Base-by-base conservation (phyloP, 108 stramenopile species). In the Skeletonema costatum region DNA sequence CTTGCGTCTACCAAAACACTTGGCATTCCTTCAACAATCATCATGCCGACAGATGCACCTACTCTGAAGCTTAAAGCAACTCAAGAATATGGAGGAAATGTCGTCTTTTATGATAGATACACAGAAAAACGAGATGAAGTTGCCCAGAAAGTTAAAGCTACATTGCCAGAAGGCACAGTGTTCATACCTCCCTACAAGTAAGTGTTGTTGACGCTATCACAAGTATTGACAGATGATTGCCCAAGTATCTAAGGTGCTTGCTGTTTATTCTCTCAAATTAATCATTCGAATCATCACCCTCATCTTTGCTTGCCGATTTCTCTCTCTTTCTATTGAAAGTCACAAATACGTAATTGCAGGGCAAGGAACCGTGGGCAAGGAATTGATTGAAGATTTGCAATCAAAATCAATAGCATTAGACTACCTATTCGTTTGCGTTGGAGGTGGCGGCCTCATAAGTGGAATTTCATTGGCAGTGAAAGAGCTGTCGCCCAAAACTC, bases 361-460 rank as follows among this genome's bases (percentile, higher is more conserved):
- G 9, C 82, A 83, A 58, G 82, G 82, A 12, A 83, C 82, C 0
- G 72, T 61, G 9, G 82, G 82, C 1, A 74, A 61, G 58, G 82
- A 83, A 35, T 29, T 83, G 19, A 32, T 83, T 16, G 73, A 83
- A 64, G 77, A 83, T 56, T 51, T 83, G 44, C 66, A 77, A 44
- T 73, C 76, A 33, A 41, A 63, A 73, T 51, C 36, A 56, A 36
- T 60, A 5, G 62, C 73, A 16, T 64, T 89, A 12, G 89, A 89
- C 64, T 85, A 83, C 16, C 75, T 89, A 48, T 84, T 90, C 51
- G 83, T 88, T 17, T 84, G 87, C 21, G 84, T 90, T 12, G 89
- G 89, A 39, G 87, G 89, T 12, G 89, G 89, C 17, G 89, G 89
- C 13, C 75, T 90, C 19, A 81, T 87, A 10, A 70, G 79, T 4